A percentile compares a stretch with the other conserved stretches of the same genome.
Evolutionary conservation across 2,329 filamentous ascomycete genomes (phyloP).

Genomic region (Sarocladium kiliense): DNA sequence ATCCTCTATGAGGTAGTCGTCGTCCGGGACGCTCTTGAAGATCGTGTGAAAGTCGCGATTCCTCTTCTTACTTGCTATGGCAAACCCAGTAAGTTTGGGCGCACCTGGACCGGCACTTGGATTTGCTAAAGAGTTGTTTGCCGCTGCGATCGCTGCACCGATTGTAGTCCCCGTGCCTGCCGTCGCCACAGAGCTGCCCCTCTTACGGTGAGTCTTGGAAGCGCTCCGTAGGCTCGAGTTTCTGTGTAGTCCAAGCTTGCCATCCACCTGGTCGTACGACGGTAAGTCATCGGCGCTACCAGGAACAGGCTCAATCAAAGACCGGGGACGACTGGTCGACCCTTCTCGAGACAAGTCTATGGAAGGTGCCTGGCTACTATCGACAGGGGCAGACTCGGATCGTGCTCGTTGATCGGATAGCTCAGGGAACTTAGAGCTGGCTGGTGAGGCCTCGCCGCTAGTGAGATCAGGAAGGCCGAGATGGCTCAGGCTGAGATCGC

Average conservation of each 20-base stretch:
- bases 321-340: slow-evolving; percentile 37
- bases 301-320: slow-evolving; percentile 42
- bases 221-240: slow-evolving; percentile 64
- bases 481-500: slow-evolving; percentile 84
- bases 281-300: slow-evolving; percentile 49
- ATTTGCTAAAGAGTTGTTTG: slow-evolving; percentile 63
- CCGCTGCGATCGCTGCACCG: slow-evolving; percentile 66
- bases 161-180: slow-evolving; percentile 46
- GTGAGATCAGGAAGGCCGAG: slow-evolving; percentile 10
- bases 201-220: slow-evolving; percentile 60
- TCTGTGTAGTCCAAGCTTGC: slow-evolving; percentile 54
- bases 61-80: slow-evolving; percentile 90
- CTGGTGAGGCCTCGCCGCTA: slow-evolving; percentile 51
- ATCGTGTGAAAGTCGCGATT: slow-evolving; percentile 92
- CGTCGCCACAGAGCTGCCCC: slow-evolving; percentile 74
- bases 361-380: slow-evolving; percentile 22
- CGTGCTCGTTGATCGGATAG: slow-evolving; percentile 39
- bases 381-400: slow-evolving; percentile 56
- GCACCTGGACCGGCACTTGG: slow-evolving; percentile 52
- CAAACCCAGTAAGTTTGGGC: slow-evolving; percentile 86
- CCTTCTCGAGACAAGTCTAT: slow-evolving; percentile 28
- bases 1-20: slow-evolving; percentile 97
- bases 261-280: slow-evolving; percentile 53
- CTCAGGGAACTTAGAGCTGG: slow-evolving; percentile 50
- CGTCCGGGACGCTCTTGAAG: slow-evolving; percentile 95